Conservation (phyloP, 2,329 filamentous ascomycete genomes). For the Aspergillus unguis region DNA sequence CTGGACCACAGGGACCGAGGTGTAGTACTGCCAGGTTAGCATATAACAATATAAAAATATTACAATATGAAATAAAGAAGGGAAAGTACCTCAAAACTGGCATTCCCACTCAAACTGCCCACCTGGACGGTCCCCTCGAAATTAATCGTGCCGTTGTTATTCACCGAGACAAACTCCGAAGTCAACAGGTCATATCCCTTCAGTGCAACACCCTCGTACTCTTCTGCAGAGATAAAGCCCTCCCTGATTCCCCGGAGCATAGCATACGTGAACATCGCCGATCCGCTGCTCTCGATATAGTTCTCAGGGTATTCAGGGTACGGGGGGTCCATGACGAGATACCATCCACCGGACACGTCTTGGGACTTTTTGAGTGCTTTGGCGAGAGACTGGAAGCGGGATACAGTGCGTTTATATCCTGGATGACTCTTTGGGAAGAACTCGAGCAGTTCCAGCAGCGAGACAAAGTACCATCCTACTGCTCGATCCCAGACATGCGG, state of each 20-base stretch:
- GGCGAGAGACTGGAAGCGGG: slow-evolving; percentile 15
- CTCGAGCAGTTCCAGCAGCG: slow-evolving; percentile 15
- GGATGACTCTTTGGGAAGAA: slow-evolving; percentile 12
- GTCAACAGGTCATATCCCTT: slow-evolving; percentile 7
- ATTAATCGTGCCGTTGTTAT: slow-evolving; percentile 15
- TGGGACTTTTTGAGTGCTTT: slow-evolving; percentile 11
- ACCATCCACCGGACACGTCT: slow-evolving; percentile 17
- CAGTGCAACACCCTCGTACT: slow-evolving; percentile 5
- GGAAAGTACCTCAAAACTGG: slow-evolving; percentile 14
- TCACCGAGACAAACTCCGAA: slow-evolving; percentile 6
- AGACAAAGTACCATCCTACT: slow-evolving; percentile 18
- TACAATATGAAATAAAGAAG: neutral
- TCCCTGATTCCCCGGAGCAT: slow-evolving; percentile 13
- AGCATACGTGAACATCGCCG: slow-evolving; percentile 18
- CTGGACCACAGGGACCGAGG: slow-evolving; percentile 15
- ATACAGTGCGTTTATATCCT: slow-evolving; percentile 9
- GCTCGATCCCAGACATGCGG: slow-evolving; percentile 17
- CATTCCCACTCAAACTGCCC: slow-evolving; percentile 16
- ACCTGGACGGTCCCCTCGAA: slow-evolving; percentile 17
- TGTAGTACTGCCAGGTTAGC: slow-evolving; percentile 13
- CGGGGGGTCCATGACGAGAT: slow-evolving; percentile 14
- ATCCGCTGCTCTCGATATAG: slow-evolving; percentile 19
- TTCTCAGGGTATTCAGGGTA: slow-evolving; percentile 13
- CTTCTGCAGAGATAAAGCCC: slow-evolving; percentile 7
- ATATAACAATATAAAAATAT: neutral